Evolutionary conservation across 495 filamentous ascomycete species (phyloP), one percentile per base, ranked within the genome.

Genomic region (Podospora sp.): DNA sequence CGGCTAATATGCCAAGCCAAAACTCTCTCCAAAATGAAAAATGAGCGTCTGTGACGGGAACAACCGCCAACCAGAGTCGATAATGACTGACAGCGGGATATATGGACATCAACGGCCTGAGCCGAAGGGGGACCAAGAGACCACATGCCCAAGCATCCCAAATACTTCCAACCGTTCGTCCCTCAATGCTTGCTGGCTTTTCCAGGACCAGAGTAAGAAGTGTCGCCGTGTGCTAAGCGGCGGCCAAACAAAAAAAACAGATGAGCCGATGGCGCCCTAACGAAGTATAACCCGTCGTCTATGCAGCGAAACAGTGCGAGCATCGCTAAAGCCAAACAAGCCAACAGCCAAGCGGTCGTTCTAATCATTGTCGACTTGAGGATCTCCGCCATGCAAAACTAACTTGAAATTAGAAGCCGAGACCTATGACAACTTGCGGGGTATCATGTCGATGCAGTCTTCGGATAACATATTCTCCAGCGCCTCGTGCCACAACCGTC

Each of bases 391-490:
- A 61, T 65, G 67, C 62, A 46, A 46, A 57, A 50, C 56, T 49
- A 53, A 65, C 26, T 63, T 20, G 12, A 56, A 40, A 46, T 12
- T 46, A 46, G 40, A 46, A 46, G 40, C 40, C 40, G 40, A 46
- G 40, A 46, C 40, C 4, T 46, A 46, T 46, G 11, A 18, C 11
- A 46, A 46, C 40, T 12, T 14, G 40, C 40, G 40, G 40, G 40
- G 40, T 46, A 46, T 46, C 40, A 46, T 68, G 60, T 64, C 35
- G 27, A 40, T 69, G 67, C 58, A 49, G 55, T 36, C 40, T 20
- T 55, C 21, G 68, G 33, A 61, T 60, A 46, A 46, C 40, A 16
- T 12, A 22, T 22, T 14, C 9, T 59, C 56, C 56, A 33, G 18
- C 3, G n/a, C 26, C 36, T 35, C 24, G 18, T 12, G 22, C 12